Percentiles rank a stretch among this genome's conserved stretches.
Evolutionary conservation across 495 filamentous ascomycete genomes (phyloP).

Genomic region (Lichenothelia convexa): DNA sequence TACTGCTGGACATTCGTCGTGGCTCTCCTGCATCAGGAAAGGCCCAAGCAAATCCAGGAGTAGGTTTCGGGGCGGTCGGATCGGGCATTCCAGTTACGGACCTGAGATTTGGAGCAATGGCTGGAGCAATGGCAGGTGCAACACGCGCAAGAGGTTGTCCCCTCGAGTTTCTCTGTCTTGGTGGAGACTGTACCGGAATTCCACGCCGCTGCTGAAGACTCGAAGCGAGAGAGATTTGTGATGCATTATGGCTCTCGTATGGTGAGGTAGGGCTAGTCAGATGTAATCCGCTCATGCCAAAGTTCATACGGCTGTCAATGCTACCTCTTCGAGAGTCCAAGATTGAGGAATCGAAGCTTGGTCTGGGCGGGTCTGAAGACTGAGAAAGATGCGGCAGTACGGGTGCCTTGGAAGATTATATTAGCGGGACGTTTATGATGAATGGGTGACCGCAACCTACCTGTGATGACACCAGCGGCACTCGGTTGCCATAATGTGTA

Average conservation of each 20-base stretch:
- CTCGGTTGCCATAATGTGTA: no score
- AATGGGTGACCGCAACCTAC: no score
- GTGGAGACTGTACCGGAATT: constrained; percentile 10
- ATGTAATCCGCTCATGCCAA: constrained; percentile 17
- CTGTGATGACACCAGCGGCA: no score
- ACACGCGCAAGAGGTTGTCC: no score
- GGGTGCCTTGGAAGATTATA: no score
- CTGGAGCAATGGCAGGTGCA: constrained; percentile 20
- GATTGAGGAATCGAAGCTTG: no score
- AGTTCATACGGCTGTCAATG: constrained; percentile 25
- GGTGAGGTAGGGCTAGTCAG: constrained; percentile 20
- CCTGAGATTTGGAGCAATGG: constrained; percentile 20
- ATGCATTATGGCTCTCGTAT: constrained; percentile 24
- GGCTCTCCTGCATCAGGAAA: constrained; percentile 22
- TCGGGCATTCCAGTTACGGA: constrained; percentile 22
- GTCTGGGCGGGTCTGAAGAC: no score
- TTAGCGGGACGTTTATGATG: no score
- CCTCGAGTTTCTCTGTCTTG: no score
- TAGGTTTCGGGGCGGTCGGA: constrained; percentile 23
- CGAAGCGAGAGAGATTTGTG: constrained; percentile 22
- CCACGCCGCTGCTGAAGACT: constrained; percentile 21
- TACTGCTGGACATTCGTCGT: constrained; percentile 17
- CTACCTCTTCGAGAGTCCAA: constrained; percentile 25
- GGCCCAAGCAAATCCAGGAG: constrained; percentile 26
- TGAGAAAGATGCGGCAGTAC: no score